A percentile compares a stretch with the other conserved stretches of the same genome.
phyloP scores from a whole-genome alignment of 495 filamentous ascomycete genomes.

The Massariosphaeria phaeospora region DNA sequence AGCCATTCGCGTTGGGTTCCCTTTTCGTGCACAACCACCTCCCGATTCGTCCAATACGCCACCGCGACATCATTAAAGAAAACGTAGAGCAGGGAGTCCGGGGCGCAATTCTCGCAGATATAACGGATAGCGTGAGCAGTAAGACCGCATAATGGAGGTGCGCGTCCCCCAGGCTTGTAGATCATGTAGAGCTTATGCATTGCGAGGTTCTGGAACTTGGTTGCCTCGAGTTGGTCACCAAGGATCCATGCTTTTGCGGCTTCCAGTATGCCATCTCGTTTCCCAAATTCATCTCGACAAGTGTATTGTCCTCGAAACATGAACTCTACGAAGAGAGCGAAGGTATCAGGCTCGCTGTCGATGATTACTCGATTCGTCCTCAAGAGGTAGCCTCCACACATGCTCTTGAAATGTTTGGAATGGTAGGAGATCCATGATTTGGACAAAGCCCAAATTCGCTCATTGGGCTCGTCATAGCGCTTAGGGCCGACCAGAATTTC shows the following conservation, averaged over 20 bases:
- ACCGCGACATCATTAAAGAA: neutral
- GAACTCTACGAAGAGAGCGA: neutral
- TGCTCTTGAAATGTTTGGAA: neutral
- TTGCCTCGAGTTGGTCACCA: neutral
- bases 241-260: slow-evolving; percentile 5
- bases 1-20: neutral
- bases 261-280: neutral
- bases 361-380: neutral
- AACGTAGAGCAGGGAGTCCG: neutral
- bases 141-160: neutral
- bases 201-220: slow-evolving; percentile 1
- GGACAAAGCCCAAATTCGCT: no score
- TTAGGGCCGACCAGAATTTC: no score
- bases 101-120: neutral
- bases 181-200: neutral
- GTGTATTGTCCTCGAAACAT: neutral
- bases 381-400: neutral
- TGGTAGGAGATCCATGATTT: neutral
- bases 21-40: neutral
- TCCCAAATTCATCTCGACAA: neutral
- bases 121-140: neutral
- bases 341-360: neutral
- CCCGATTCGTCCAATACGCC: neutral
- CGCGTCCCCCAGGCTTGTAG: neutral
- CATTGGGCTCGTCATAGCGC: no score